These are phyloP conservation scores for Pseudopyrenochaeta lycopersici DNA, from an alignment of 2,329 filamentous ascomycete genomes.

Conservation along the genomic window DNA sequence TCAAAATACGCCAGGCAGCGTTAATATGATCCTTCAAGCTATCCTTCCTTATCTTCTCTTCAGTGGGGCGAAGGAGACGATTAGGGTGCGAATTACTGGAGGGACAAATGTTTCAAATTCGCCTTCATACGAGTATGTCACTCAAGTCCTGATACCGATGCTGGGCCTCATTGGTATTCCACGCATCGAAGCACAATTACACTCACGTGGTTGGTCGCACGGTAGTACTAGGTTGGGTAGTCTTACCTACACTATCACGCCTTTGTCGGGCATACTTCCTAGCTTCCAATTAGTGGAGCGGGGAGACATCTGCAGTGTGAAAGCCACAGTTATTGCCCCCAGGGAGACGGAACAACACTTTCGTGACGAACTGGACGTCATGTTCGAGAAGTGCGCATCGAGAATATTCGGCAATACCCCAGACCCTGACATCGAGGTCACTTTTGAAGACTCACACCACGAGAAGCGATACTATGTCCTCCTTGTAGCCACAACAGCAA, in stretches of 20 bases:
- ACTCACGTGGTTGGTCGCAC: conserved; percentile 63
- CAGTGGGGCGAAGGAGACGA: conserved; percentile 18
- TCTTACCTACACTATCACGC: conserved; percentile 59
- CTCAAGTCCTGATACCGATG: conserved; percentile 64
- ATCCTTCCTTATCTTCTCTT: conserved; percentile 67
- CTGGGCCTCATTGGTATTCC: conserved; percentile 62
- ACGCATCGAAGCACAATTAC: conserved; percentile 52
- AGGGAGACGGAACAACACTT: conserved; percentile 39
- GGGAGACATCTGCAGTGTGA: conserved; percentile 37
- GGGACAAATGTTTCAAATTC: conserved; percentile 67
- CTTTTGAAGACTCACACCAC: conserved; percentile 55
- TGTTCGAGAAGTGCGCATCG: conserved; percentile 26
- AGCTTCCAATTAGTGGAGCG: conserved; percentile 47
- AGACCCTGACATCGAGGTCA: conserved; percentile 20
- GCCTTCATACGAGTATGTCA: conserved; percentile 65
- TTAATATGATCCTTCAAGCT: conserved; percentile 67
- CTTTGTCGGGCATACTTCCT: conserved; percentile 45
- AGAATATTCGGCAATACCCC: conserved; percentile 24
- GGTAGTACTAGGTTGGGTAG: conserved; percentile 58
- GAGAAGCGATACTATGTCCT: conserved; percentile 62
- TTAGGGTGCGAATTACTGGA: conserved; percentile 60
- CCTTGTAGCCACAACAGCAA: conserved; percentile 61
- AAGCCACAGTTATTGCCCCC: conserved; percentile 52
- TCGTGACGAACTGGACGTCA: conserved; percentile 31
- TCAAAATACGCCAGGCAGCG: conserved; percentile 58